A percentile compares a stretch with the other conserved stretches of the same genome.
phyloP scores from a whole-genome alignment of 176 grass and related monocot species.

The Oryza meridionalis region DNA sequence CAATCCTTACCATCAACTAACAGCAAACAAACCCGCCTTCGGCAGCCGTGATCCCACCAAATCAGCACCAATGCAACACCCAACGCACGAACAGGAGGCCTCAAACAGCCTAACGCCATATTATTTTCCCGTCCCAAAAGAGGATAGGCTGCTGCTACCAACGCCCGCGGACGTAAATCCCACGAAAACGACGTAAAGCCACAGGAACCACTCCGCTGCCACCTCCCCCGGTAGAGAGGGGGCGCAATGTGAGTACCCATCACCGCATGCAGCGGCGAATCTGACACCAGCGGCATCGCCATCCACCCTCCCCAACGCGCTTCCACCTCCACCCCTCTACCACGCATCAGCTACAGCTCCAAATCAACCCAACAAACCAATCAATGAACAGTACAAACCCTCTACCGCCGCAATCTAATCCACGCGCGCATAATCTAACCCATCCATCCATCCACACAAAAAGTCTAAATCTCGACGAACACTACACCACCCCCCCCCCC shows the following conservation, averaged over 20 bases:
- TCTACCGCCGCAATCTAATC: background rate
- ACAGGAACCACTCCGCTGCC: background rate
- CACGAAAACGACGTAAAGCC: conserved; percentile 52
- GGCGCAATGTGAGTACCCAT: conserved; percentile 38
- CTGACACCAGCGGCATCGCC: background rate
- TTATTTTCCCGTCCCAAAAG: conserved; percentile 10
- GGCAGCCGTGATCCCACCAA: background rate
- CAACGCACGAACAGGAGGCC: background rate
- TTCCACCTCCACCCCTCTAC: background rate
- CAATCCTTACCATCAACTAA: background rate
- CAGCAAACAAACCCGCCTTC: background rate
- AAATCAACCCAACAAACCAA: background rate
- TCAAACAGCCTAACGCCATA: background rate
- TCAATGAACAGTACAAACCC: background rate
- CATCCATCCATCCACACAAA: background rate
- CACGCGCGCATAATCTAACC: background rate
- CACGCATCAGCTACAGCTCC: conserved; percentile 1
- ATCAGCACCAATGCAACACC: background rate
- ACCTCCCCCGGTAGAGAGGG: background rate
- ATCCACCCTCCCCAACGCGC: background rate
- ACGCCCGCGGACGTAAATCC: conserved; percentile 26
- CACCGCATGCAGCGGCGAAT: conserved; percentile 42
- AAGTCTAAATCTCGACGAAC: conserved; percentile 38
- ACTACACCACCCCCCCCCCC: too few species aligned
- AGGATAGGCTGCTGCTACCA: background rate